phyloP scores from a whole-genome alignment of 2,329 filamentous ascomycete genomes.

The Penicillium sp. region DNA sequence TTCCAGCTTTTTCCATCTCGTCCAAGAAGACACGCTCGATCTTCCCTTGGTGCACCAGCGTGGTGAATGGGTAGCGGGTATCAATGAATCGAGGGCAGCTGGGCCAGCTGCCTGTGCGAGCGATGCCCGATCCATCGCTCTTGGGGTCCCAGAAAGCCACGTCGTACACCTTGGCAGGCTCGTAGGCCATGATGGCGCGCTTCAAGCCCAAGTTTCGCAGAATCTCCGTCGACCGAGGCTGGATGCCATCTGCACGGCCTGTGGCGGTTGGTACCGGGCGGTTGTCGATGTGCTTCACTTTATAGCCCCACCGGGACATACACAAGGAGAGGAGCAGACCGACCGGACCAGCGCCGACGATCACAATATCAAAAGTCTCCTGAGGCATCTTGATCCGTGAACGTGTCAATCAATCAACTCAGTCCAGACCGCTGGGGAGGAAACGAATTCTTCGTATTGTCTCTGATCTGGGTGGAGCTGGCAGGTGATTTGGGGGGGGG shows the following conservation, averaged over 20 bases:
- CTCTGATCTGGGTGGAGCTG: too few relatives aligned
- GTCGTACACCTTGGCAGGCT: conserved; percentile 77
- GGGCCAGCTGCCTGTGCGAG: conserved; percentile 65
- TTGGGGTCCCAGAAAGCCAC: conserved; percentile 61
- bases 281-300: conserved; percentile 92
- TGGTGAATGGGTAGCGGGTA: conserved; percentile 59
- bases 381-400: conserved; percentile 23
- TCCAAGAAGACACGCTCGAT: conserved; percentile 58
- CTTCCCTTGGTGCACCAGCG: conserved; percentile 56
- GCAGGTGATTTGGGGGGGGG: background rate
- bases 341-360: conserved; percentile 82
- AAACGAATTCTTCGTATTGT: too few relatives aligned
- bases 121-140: conserved; percentile 48
- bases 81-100: conserved; percentile 79
- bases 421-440: too few relatives aligned
- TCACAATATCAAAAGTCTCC: conserved; percentile 63
- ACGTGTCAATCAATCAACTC: background rate
- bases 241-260: conserved; percentile 84
- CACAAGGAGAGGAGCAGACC: conserved; percentile 83
- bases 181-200: conserved; percentile 76
- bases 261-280: conserved; percentile 76
- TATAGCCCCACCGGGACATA: conserved; percentile 87
- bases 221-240: conserved; percentile 80
- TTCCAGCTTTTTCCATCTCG: conserved; percentile 55
- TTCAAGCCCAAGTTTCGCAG: conserved; percentile 87